Conservation (phyloP, 1,284 basidiomycete species). For the Schizopora paradoxa region DNA sequence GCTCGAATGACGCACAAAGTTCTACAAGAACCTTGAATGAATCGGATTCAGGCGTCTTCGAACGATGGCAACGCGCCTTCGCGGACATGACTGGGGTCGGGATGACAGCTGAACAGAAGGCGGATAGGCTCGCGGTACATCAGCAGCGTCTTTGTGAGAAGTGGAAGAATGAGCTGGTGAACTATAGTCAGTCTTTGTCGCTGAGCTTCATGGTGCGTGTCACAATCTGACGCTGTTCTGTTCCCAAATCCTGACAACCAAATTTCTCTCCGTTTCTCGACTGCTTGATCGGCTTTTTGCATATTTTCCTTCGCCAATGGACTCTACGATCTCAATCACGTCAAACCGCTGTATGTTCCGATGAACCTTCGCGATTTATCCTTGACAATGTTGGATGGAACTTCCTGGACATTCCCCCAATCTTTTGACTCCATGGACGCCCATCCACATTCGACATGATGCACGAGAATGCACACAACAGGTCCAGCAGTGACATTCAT, state of each 20-base stretch:
- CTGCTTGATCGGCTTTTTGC: no score
- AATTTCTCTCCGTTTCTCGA: no score
- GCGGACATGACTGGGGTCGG: constrained; percentile 52
- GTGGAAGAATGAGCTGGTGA: constrained; percentile 53
- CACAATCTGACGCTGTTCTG: background rate
- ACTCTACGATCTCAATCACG: background rate
- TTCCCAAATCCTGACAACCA: background rate
- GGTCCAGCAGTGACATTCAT: constrained; percentile 86
- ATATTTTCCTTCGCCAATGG: background rate
- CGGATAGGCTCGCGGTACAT: constrained; percentile 37
- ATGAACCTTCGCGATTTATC: no score
- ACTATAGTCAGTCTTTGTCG: constrained; percentile 36
- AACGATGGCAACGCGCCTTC: constrained; percentile 45
- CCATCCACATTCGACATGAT: background rate
- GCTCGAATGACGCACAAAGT: no score
- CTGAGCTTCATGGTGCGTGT: constrained; percentile 3
- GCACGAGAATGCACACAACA: constrained; percentile 28
- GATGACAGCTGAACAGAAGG: constrained; percentile 46
- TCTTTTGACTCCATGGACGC: no score
- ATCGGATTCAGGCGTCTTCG: constrained; percentile 11
- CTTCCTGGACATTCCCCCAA: no score
- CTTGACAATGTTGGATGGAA: no score
- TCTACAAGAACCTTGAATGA: no score
- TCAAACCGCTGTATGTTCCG: no score
- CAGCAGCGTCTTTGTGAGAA: constrained; percentile 49